Evolutionary conservation across 768 basidiomycete species (phyloP).

Genomic region (Boletus pseudopeckii): DNA sequence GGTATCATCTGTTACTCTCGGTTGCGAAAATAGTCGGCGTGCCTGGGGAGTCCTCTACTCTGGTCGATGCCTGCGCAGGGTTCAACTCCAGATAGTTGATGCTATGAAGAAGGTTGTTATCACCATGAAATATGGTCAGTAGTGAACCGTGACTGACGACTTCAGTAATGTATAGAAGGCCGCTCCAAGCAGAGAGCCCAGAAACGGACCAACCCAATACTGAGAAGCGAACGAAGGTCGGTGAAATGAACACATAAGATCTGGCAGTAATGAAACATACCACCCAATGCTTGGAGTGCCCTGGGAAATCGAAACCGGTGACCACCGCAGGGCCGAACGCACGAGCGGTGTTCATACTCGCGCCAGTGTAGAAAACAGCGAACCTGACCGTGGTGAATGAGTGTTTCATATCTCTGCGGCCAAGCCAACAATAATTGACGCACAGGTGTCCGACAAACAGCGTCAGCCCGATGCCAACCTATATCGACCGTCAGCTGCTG

Average conservation of each 20-base stretch:
- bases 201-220: slow-evolving; percentile 71
- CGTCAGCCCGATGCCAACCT: slow-evolving; percentile 66
- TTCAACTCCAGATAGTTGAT: slow-evolving; percentile 30
- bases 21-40: slow-evolving; percentile 13
- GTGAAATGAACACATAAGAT: background rate
- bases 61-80: slow-evolving; percentile 30
- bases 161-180: slow-evolving; percentile 59
- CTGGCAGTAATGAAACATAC: slow-evolving; percentile 35
- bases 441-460: slow-evolving; percentile 62
- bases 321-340: slow-evolving; percentile 69
- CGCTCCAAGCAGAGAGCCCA: slow-evolving; percentile 60
- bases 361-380: slow-evolving; percentile 61
- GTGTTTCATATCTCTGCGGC: background rate
- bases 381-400: slow-evolving; percentile 37
- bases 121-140: background rate
- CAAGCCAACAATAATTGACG: slow-evolving; percentile 13
- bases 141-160: slow-evolving; percentile 31
- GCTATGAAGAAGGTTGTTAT: slow-evolving; percentile 12
- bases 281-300: slow-evolving; percentile 53
- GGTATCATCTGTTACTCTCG: background rate
- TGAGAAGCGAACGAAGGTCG: slow-evolving; percentile 23
- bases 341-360: slow-evolving; percentile 65
- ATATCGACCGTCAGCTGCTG: background rate
- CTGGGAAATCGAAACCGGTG: slow-evolving; percentile 45
- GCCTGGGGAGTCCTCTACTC: slow-evolving; percentile 25